phyloP scores from a whole-genome alignment of 208 protist species.

The Acanthamoeba divionensis region DNA sequence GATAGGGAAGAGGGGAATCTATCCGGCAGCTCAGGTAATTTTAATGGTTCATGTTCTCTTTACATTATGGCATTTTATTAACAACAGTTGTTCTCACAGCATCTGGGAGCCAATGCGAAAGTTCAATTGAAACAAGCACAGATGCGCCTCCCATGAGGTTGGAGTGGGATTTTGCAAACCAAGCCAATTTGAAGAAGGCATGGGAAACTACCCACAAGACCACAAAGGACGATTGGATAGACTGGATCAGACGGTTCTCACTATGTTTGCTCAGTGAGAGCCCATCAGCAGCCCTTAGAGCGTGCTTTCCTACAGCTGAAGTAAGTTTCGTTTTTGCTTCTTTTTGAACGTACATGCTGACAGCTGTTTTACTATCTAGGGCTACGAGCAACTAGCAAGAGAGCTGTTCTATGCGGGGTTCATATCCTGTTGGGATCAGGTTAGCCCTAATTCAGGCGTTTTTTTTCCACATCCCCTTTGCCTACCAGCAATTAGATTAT shows the following conservation, averaged over 20 bases:
- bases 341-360: neutral
- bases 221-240: conserved; percentile 87
- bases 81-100: too few species aligned
- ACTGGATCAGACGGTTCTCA: conserved; percentile 87
- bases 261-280: conserved; percentile 86
- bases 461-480: neutral
- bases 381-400: conserved; percentile 81
- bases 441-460: conserved; percentile 38
- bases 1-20: too few species aligned
- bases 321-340: neutral
- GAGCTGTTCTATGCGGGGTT: conserved; percentile 91
- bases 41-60: too few species aligned
- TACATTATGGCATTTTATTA: too few species aligned
- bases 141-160: neutral
- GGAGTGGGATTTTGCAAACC: too few species aligned
- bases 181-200: conserved; percentile 75
- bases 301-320: conserved; percentile 81
- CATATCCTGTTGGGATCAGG: conserved; percentile 88
- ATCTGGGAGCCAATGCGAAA: too few species aligned
- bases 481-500: neutral
- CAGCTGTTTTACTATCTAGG: neutral
- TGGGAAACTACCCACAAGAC: conserved; percentile 82
- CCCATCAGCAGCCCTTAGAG: conserved; percentile 83
- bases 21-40: too few species aligned
- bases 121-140: neutral